Evolutionary conservation across 495 filamentous ascomycete species (phyloP).

Genomic region (Apiosordaria backusii): DNA sequence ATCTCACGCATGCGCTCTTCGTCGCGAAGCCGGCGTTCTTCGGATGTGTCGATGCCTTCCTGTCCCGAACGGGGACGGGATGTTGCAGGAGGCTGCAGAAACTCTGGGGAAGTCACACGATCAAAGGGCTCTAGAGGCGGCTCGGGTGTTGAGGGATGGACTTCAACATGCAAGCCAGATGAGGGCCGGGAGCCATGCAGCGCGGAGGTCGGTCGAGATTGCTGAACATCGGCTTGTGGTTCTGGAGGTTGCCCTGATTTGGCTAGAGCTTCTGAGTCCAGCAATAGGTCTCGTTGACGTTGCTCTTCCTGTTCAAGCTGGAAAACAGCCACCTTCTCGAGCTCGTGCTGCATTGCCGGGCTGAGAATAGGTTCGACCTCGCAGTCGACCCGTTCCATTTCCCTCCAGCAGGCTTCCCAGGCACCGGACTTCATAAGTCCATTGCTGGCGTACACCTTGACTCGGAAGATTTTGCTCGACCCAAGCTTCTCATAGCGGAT

Average conservation of each 20-base stretch:
- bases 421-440: constrained; percentile 88
- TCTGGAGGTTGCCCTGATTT: constrained; percentile 2
- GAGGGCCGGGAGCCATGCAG: constrained; percentile 14
- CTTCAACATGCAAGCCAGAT: constrained; percentile 15
- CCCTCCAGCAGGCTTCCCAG: constrained; percentile 90
- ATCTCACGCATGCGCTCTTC: constrained; percentile 52
- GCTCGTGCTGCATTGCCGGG: constrained; percentile 37
- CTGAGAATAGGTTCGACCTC: constrained; percentile 70
- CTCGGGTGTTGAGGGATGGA: constrained; percentile 16
- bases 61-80: constrained; percentile 12
- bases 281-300: constrained; percentile 24
- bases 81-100: neutral
- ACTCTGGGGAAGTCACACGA: constrained; percentile 10
- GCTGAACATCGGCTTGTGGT: constrained; percentile 18
- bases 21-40: constrained; percentile 39
- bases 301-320: constrained; percentile 30
- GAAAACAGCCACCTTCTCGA: constrained; percentile 41
- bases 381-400: constrained; percentile 96
- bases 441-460: constrained; percentile 90
- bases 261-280: constrained; percentile 27
- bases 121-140: constrained; percentile 3
- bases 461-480: constrained; percentile 62
- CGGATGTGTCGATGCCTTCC: constrained; percentile 28
- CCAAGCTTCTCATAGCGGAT: constrained; percentile 47
- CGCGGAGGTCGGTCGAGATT: constrained; percentile 5